Evolutionary conservation across 371 early-diverging fungal genomes (phyloP), one percentile per base, ranked within the genome.

Genomic region (Capniomyces stellatus): DNA sequence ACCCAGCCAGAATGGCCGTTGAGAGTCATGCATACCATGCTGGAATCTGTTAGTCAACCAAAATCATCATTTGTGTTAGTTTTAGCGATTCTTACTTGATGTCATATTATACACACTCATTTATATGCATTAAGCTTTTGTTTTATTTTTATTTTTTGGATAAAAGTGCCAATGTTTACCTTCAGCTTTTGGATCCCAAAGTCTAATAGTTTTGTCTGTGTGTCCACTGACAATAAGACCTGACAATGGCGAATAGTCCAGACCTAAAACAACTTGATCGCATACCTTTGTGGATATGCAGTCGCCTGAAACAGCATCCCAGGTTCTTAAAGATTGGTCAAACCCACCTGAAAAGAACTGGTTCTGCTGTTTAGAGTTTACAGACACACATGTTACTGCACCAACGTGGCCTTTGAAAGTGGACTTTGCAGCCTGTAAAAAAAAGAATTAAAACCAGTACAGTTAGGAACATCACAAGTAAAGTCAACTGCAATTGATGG

Each of bases 251-350:
- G 89, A 89, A 56, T 86, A 81, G 51, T 77, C 86, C 29, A 92
- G 61, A 44, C 64, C 78, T 46, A 81, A 69, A 15, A 90, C 78
- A 1, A 82, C 84, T 61, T 83, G 83, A 64, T 92, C 95, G 62
- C 91, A 92, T 53, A 84, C 81, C 76, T 83, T 85, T 43, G 91
- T 85, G 3, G 72, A 56, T 43, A 79, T 56, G 56, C 86, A 87
- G 39, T 78, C 74, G 51, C 77, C 76, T 39, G 76, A 69, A 43
- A 79, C 82, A 43, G 89, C 63, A 61, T 94, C 89, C 94, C 96
- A 95, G 3, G 76, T 66, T 48, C 92, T 75, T 39, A 93, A 76
- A 31, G 90, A 81, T 62, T 93, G 92, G 71, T 95, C 96, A 82
- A 83, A 84, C 51, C 93, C 90, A 64, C 86, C 92, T 42, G 82